Percentiles rank a stretch among this genome's conserved stretches.
Evolutionary conservation across 768 basidiomycete genomes (phyloP).

Genomic region (Fomitopsis pulvina): DNA sequence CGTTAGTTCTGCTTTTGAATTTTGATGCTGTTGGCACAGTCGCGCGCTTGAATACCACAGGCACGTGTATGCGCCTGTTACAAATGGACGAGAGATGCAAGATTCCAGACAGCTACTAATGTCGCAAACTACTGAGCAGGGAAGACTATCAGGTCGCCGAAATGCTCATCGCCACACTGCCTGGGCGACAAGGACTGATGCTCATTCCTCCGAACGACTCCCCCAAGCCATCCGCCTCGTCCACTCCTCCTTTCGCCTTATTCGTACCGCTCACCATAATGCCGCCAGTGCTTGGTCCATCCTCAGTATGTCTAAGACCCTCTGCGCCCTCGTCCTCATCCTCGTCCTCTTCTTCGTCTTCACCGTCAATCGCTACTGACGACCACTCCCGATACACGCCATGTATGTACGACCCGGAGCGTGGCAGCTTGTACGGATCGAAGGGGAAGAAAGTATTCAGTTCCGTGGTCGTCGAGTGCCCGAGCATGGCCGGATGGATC

Average conservation of each 20-base stretch:
- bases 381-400: conserved; percentile 88
- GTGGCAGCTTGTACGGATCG: conserved; percentile 89
- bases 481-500: conserved; percentile 18
- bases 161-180: neutral
- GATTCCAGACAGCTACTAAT: too few relatives aligned
- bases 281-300: too few relatives aligned
- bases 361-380: conserved; percentile 62
- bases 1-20: too few relatives aligned
- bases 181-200: conserved; percentile 55
- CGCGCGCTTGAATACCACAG: too few relatives aligned
- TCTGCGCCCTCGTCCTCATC: conserved; percentile 45
- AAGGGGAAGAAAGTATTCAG: conserved; percentile 97
- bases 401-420: conserved; percentile 71
- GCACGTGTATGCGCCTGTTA: too few relatives aligned
- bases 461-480: conserved; percentile 47
- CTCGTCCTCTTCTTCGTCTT: conserved; percentile 66
- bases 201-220: conserved; percentile 76
- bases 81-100: too few relatives aligned
- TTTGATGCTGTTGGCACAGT: too few relatives aligned
- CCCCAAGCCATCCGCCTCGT: conserved; percentile 50
- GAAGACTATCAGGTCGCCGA: too few relatives aligned
- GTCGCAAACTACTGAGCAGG: too few relatives aligned
- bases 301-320: conserved; percentile 1
- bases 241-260: conserved; percentile 12
- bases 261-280: conserved; percentile 18